Base-by-base conservation (phyloP, 805 yeast genomes). In the Kodamaea kakaduensis region DNA sequence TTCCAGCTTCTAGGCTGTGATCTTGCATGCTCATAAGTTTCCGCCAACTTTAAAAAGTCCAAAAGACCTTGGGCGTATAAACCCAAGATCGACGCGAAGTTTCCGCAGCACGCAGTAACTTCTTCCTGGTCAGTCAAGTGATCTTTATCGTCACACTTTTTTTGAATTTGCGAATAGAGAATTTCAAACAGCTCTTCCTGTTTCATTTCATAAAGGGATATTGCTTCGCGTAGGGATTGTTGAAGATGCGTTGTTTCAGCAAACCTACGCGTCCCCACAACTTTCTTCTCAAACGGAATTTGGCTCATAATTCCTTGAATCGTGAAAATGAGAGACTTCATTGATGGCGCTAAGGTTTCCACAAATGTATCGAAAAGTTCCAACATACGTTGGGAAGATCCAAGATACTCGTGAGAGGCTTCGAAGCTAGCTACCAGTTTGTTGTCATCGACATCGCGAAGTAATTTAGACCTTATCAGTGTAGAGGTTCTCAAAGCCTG, bases 101-200 rank as follows among this genome's bases (percentile, higher is more conserved):
- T 83, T 1, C 89, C 90, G 61, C 93, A 84, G 30, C 84, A 75
- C 0, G 95, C 94, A 1, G 89, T 84, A 3, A 84, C 82, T 45
- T 83, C 88, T 57, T 84, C 94, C 46, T 81, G 83, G 41, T 78
- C 81, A 1, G 81, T 68, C 41, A 68, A 73, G 25, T 67, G 51
- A 49, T 59, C 25, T 3, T 18, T 20, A 40, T 50, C 39, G 2
- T 56, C 38, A 17, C 42, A 29, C 25, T 61, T 59, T 52, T 79
- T 79, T 6, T 75, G 59, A 3, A 70, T 71, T 48, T 78, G 77
- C 2, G 66, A 58, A 47, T 85, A 84, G 10, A 84, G 56, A 42
- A 66, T 69, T 23, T 67, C 68, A 36, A 84, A 71, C 0, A 90
- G 77, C 32, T 61, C 62, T 1, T 60, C 58, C 36, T 86, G 81